phyloP scores from a whole-genome alignment of 1,139 yeast species.

The Candida frijolesensis region DNA sequence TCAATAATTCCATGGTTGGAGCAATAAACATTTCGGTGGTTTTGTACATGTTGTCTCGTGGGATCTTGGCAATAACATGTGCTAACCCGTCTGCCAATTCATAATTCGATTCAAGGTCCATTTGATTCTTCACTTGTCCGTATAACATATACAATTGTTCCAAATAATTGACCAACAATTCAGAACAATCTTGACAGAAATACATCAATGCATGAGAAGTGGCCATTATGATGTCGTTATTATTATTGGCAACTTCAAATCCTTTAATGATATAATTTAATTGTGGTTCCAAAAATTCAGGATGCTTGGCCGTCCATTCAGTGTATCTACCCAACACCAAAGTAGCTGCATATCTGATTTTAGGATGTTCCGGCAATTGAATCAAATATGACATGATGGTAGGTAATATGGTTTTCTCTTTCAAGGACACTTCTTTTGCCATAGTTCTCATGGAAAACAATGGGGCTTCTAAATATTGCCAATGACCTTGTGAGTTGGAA shows the following conservation, averaged over 20 bases:
- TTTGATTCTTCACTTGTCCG: conserved; percentile 54
- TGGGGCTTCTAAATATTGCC: conserved; percentile 94
- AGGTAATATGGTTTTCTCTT: conserved; percentile 73
- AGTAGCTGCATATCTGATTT: conserved; percentile 89
- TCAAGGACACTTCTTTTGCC: conserved; percentile 85
- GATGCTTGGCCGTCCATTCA: conserved; percentile 90
- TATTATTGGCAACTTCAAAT: conserved; percentile 43
- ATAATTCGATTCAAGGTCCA: conserved; percentile 71
- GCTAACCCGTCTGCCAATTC: conserved; percentile 92
- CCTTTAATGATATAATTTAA: conserved; percentile 83
- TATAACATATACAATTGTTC: conserved; percentile 80
- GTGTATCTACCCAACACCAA: conserved; percentile 92
- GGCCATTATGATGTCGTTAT: conserved; percentile 69
- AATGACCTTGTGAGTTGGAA: conserved; percentile 38
- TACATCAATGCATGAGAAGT: conserved; percentile 94
- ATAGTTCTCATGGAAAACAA: conserved; percentile 87
- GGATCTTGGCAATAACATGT: conserved; percentile 68
- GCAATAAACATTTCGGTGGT: conserved; percentile 58
- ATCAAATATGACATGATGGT: conserved; percentile 71
- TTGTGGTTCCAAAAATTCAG: conserved; percentile 79
- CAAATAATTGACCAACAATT: conserved; percentile 63
- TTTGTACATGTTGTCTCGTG: conserved; percentile 34
- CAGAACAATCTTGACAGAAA: conserved; percentile 89
- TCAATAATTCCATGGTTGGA: conserved; percentile 61
- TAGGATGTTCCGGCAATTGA: conserved; percentile 81